Conservation (phyloP, 345 rosid genomes). For the Sonneratia caseolaris region DNA sequence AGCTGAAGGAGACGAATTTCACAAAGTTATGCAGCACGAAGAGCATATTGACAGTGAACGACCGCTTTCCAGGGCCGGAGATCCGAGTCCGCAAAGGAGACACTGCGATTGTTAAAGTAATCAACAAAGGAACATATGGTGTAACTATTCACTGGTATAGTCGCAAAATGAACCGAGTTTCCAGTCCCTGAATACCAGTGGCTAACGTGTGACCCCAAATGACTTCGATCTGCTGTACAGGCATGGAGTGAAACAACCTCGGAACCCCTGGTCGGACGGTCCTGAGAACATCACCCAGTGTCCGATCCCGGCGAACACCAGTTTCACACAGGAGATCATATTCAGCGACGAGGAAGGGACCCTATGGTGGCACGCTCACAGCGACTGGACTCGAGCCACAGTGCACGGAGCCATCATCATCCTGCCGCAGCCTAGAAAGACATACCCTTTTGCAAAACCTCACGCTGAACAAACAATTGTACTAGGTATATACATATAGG, state of each 20-base stretch:
- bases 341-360: slow-evolving; percentile 27
- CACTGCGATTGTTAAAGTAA: slow-evolving; percentile 19
- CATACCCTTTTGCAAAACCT: slow-evolving; percentile 14
- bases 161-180: no score
- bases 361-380: slow-evolving; percentile 40
- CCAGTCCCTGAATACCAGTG: no score
- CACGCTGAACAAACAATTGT: slow-evolving; percentile 12
- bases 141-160: slow-evolving; percentile 27
- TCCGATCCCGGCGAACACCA: slow-evolving; percentile 16
- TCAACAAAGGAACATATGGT: slow-evolving; percentile 19
- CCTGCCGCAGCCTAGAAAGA: slow-evolving; percentile 1
- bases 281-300: slow-evolving; percentile 30
- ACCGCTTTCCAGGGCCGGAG: slow-evolving; percentile 21
- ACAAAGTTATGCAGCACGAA: slow-evolving; percentile 22
- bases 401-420: slow-evolving; percentile 26
- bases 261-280: slow-evolving; percentile 31
- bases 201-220: no score
- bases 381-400: slow-evolving; percentile 21
- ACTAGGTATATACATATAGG: not conserved
- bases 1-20: slow-evolving; percentile 19
- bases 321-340: slow-evolving; percentile 18
- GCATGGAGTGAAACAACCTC: slow-evolving; percentile 22
- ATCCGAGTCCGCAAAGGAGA: slow-evolving; percentile 18
- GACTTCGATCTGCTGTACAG: slow-evolving; percentile 1
- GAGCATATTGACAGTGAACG: slow-evolving; percentile 20